Percentiles rank a stretch among this genome's conserved stretches.
Conservation (phyloP, 306 rosid genomes). For the Castanea crenata region DNA sequence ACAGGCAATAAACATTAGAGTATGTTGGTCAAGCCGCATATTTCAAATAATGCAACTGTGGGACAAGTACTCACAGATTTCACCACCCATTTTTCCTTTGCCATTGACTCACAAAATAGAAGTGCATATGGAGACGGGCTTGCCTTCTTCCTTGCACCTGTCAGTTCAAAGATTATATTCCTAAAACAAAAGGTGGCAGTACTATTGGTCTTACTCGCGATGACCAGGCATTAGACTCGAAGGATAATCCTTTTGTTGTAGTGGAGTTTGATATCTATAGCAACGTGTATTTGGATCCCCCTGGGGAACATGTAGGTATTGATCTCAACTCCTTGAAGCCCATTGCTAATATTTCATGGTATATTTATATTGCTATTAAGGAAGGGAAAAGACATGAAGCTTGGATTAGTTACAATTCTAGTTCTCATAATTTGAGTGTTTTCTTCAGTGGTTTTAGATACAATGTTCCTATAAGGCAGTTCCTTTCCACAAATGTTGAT, state of each 20-base stretch:
- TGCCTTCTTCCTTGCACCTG: conserved; percentile 47
- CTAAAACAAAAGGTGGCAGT: conserved; percentile 25
- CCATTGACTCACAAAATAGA: conserved; percentile 20
- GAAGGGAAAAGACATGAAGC: conserved; percentile 25
- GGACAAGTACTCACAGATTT: conserved; percentile 42
- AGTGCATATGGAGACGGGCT: conserved; percentile 18
- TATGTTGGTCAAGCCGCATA: conserved; percentile 37
- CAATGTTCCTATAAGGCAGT: not conserved
- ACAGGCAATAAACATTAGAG: conserved; percentile 6
- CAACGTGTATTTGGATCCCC: conserved; percentile 7
- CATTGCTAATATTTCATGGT: conserved; percentile 25
- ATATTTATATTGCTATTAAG: conserved; percentile 2
- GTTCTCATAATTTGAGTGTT: conserved; percentile 30
- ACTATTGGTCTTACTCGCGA: conserved; percentile 42
- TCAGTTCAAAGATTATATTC: conserved; percentile 15
- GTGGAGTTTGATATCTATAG: conserved; percentile 50
- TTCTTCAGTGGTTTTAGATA: conserved; percentile 24
- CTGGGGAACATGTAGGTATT: conserved; percentile 37
- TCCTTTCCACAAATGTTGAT: conserved; percentile 15
- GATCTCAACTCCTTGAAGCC: conserved; percentile 34
- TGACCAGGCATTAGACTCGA: conserved; percentile 2
- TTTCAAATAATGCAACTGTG: conserved; percentile 26
- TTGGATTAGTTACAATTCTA: conserved; percentile 36
- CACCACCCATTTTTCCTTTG: conserved; percentile 39
- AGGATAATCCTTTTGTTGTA: conserved; percentile 33